Evolutionary conservation across 2,329 filamentous ascomycete species (phyloP), one percentile per base, ranked within the genome.

Genomic region (Colletotrichum musae): DNA sequence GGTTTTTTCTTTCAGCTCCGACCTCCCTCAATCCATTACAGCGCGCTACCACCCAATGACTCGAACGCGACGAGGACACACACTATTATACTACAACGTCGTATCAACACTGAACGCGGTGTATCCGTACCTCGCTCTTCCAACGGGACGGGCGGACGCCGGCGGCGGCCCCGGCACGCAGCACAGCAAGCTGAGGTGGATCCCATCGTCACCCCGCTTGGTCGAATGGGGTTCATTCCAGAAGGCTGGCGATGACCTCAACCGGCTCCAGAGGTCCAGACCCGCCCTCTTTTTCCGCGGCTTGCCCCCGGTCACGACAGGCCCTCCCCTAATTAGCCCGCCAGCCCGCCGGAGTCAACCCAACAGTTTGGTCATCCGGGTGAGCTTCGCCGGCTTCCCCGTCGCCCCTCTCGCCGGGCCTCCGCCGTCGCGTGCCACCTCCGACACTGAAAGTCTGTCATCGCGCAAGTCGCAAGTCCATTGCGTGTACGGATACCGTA

Each of bases 141-240:
- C 62, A 18, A 59, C 50, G 32, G 56, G 54, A 65, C 62, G 62
- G 56, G 43, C 56, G 60, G 18, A 48, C 52, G 9, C 24, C 59
- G 52, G 43, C 50, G 57, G 26, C 63, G 18, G 32, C 32, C 47
- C 47, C 6, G 41, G 28, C 45, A 36, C 45, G 58, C 51, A 53
- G 65, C 39, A 43, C 48, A 12, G 16, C 24, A 15, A 21, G 61
- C 50, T 50, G 54, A 51, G 45, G 61, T 59, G 50, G 56, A 51
- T 45, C 18, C 36, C 13, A 32, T 58, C 21, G 21, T 21, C 7
- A 36, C 36, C 51, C 51, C 28, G 36, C 26, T 18, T 21, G 50
- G 45, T 57, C 67, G 57, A 70, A 70, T 70, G 63, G 62, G 67
- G 45, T 66, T 39, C 36, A 52, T 70, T 70, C 67, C 67, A 67